Conservation (phyloP, 2,329 filamentous ascomycete species). For the Trichoderma brevicompactum region DNA sequence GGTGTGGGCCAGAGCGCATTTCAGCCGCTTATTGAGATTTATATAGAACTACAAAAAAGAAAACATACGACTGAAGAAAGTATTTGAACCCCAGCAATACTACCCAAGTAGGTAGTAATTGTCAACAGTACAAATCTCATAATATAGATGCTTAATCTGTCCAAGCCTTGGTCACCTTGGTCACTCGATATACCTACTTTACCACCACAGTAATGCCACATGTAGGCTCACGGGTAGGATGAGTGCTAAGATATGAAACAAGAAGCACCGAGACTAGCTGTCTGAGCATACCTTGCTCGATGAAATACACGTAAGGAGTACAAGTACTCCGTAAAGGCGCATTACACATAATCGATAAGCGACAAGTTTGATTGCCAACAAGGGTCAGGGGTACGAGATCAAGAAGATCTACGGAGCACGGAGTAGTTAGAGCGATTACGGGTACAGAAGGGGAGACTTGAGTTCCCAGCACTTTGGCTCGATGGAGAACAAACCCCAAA, state of each 20-base stretch:
- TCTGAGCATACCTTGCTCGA: slow-evolving; percentile 18
- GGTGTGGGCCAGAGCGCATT: neutral
- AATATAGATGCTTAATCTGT: neutral
- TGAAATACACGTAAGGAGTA: slow-evolving; percentile 10
- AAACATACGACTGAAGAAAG: too few species aligned
- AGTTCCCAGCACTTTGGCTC: slow-evolving; percentile 11
- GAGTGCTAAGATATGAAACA: neutral
- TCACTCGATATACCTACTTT: too few species aligned
- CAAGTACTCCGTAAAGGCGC: neutral
- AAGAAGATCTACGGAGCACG: slow-evolving; percentile 25
- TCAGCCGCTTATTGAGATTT: neutral
- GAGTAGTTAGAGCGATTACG: slow-evolving; percentile 6
- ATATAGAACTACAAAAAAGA: neutral
- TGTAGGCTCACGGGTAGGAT: slow-evolving; percentile 13
- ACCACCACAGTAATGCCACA: neutral
- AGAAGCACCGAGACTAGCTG: neutral
- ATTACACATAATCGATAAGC: slow-evolving; percentile 28
- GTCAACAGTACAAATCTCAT: neutral
- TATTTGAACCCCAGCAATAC: too few species aligned
- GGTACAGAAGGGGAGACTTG: slow-evolving; percentile 13
- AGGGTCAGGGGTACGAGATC: slow-evolving; percentile 26
- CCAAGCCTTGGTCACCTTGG: neutral
- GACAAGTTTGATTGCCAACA: slow-evolving; percentile 27
- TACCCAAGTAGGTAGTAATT: too few species aligned
- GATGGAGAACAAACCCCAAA: slow-evolving; percentile 14